A percentile compares a stretch with the other conserved stretches of the same genome.
Conservation (phyloP, 2,329 filamentous ascomycete genomes). For the Penicillium sp. region DNA sequence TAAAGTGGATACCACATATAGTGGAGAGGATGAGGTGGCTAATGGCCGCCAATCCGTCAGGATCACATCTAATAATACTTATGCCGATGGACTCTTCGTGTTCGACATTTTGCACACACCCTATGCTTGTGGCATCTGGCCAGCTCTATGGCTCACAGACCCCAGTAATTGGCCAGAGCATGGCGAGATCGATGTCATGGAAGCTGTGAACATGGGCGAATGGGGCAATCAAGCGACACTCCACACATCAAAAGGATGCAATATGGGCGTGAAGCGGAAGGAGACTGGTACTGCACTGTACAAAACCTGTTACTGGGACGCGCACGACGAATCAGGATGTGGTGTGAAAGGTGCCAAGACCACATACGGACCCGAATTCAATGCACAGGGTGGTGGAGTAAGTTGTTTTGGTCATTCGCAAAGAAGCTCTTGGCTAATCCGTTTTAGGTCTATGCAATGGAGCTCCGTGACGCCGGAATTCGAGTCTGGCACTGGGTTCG, state of each 20-base stretch:
- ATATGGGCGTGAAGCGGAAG: background rate
- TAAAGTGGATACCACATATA: conserved; percentile 41
- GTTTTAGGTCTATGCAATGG: background rate
- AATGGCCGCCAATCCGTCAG: background rate
- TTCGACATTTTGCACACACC: background rate
- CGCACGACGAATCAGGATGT: background rate
- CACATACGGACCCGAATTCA: background rate
- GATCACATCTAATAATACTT: background rate
- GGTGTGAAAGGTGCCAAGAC: background rate
- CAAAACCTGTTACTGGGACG: background rate
- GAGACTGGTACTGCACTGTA: background rate
- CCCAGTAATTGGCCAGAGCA: background rate
- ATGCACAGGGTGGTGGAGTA: background rate
- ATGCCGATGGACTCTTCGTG: background rate
- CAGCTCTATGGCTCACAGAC: background rate
- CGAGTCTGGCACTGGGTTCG: background rate
- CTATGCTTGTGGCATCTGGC: background rate
- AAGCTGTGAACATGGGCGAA: background rate
- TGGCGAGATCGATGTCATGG: background rate
- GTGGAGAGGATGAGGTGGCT: background rate
- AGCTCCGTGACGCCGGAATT: background rate
- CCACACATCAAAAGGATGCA: background rate
- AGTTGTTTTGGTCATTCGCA: background rate
- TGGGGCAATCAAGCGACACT: background rate
- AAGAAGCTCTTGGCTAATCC: background rate